These are phyloP conservation scores for Candida stauntonica DNA, from an alignment of 805 yeast genomes.

Conservation along the genomic window DNA sequence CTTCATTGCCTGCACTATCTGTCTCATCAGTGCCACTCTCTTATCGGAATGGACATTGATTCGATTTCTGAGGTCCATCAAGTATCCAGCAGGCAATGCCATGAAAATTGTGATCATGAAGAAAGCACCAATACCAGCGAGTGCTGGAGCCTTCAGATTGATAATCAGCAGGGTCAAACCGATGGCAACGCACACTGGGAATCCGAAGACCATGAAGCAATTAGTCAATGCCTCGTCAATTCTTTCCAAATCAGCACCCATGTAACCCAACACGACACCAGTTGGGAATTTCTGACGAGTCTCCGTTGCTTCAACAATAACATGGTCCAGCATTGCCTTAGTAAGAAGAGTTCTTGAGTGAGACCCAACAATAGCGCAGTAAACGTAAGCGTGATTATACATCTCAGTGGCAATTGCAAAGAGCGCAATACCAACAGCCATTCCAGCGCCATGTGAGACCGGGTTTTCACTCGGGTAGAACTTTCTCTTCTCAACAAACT, in stretches of 20 bases:
- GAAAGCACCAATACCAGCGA: constrained; percentile 57
- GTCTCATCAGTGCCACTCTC: constrained; percentile 55
- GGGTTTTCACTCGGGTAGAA: constrained; percentile 13
- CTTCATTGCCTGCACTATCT: constrained; percentile 53
- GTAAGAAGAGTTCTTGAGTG: constrained; percentile 63
- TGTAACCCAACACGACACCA: constrained; percentile 64
- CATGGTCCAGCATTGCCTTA: constrained; percentile 59
- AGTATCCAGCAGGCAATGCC: constrained; percentile 40
- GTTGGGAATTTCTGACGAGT: constrained; percentile 56
- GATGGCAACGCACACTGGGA: constrained; percentile 54
- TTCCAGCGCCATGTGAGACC: constrained; percentile 62
- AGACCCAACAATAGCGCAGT: constrained; percentile 57
- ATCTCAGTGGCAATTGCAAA: constrained; percentile 46
- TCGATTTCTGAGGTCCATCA: constrained; percentile 39
- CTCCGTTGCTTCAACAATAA: constrained; percentile 23
- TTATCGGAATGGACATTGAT: constrained; percentile 56
- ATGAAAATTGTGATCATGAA: constrained; percentile 37
- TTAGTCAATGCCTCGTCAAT: constrained; percentile 67
- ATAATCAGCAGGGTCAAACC: constrained; percentile 53
- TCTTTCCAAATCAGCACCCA: constrained; percentile 77
- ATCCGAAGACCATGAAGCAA: constrained; percentile 44
- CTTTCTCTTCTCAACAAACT: constrained; percentile 9
- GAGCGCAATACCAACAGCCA: constrained; percentile 60
- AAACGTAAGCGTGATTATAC: constrained; percentile 60
- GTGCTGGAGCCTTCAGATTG: constrained; percentile 63